These are phyloP conservation scores for Lippia alba DNA, from an alignment of 305 asterid species.

Conservation along the genomic window DNA sequence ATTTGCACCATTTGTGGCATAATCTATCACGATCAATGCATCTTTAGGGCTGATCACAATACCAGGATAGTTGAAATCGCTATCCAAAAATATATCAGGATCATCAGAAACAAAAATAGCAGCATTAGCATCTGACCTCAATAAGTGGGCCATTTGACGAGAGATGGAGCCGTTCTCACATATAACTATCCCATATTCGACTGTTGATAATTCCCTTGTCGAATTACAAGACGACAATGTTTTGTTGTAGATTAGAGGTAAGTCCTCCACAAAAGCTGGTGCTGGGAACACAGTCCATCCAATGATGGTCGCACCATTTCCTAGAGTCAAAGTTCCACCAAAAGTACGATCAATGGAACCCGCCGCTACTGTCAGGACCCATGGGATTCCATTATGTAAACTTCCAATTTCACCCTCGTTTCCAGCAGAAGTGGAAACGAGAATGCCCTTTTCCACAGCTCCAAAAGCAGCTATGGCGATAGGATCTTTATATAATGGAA, in stretches of 20 bases:
- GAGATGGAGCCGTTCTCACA: conserved; percentile 33
- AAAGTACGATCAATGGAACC: conserved; percentile 59
- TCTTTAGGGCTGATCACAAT: conserved; percentile 42
- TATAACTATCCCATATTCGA: conserved; percentile 29
- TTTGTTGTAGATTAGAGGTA: conserved; percentile 46
- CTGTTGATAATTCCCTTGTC: conserved; percentile 23
- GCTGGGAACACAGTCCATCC: conserved; percentile 62
- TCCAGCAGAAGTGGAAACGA: conserved; percentile 58
- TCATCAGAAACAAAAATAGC: conserved; percentile 47
- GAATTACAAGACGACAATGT: conserved; percentile 50
- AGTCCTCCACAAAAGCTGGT: conserved; percentile 32
- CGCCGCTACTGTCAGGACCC: conserved; percentile 60
- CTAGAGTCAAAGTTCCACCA: conserved; percentile 48
- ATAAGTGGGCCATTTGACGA: conserved; percentile 13
- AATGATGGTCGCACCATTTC: conserved; percentile 47
- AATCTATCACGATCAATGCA: conserved; percentile 34
- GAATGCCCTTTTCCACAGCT: conserved; percentile 56
- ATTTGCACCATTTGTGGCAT: conserved; percentile 26
- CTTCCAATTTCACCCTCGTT: conserved; percentile 30
- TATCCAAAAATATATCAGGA: neutral
- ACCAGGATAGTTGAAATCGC: conserved; percentile 38
- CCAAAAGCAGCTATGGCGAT: conserved; percentile 62
- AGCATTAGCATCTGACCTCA: conserved; percentile 39
- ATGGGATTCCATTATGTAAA: conserved; percentile 62
- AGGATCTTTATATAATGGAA: conserved; percentile 47